Evolutionary conservation across 305 asterid genomes (phyloP), one percentile per base, ranked within the genome.

Genomic region (Plantago coronopus): DNA sequence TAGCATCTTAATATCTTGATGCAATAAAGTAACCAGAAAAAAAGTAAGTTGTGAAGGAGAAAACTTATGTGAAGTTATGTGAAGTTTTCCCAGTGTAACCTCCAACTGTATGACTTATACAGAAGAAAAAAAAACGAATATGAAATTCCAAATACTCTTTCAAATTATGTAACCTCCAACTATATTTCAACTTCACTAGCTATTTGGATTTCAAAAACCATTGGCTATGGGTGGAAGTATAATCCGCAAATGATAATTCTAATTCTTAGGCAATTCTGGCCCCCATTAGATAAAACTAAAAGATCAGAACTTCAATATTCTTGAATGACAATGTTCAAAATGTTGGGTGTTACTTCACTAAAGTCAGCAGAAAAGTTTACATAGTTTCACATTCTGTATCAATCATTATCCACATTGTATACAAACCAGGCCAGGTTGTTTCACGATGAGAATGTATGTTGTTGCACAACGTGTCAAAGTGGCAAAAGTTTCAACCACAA

Each of bases 401-500:
- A 56, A 54, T 53, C 29, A 38, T 23, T 42, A 51, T 66, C 40
- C 27, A 40, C 82, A 34, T 34, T 34, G 42, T 34, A 34, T 34
- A 34, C 42, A 12, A 34, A 93, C 98, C 95, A 76, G 69, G 76
- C 72, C 63, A 49, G 81, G 69, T 67, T 72, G 89, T 83, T 83
- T 82, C 79, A 80, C 66, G 75, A 89, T 81, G 80, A 93, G 85
- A 62, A 79, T 42, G 71, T 82, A 93, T 65, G 85, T 88, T 34
- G 80, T 64, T 47, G 82, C 53, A 75, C 98, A 93, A 23, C 99
- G 91, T 42, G 79, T 72, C 63, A 93, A 73, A 61, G 99, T 93
- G 17, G 96, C 91, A 31, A 64, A 78, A 70, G 82, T 76, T 85
- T 93, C 99, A 78, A 79, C 87, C n/a, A 89, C 72, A 71, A 93